Evolutionary conservation across 768 basidiomycete species (phyloP), one percentile per base, ranked within the genome.

Genomic region (Psilocybe azurescens): DNA sequence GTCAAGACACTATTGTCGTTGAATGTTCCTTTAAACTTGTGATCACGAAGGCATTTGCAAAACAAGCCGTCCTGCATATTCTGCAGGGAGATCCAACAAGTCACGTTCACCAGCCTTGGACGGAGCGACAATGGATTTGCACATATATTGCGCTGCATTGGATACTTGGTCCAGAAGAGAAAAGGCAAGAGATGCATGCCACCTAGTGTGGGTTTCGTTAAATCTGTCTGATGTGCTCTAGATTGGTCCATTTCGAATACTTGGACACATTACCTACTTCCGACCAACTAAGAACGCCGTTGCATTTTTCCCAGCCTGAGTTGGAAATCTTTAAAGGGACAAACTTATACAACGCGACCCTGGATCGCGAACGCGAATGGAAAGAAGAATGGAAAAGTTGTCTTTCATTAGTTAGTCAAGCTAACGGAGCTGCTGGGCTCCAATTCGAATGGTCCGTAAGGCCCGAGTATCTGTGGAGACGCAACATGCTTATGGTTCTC

Each of bases 331-430:
- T 97, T 54, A 79, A 82, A 56, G 95, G 94, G 0, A 91, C 91
- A 2, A 96, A 96, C 72, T 70, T 99, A 2, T 86, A 87, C 64
- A 88, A 90, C 2, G 95, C 94, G 0, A 88, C 91, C 0, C 56
- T 81, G 11, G 90, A 95, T 63, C 85, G 94, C 1, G 73, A 81
- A 63, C 74, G 75, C 3, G 82, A 82, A 4, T 92, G 90, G 90
- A 75, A 76, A 57, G 64, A 67, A 0, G 93, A 95, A 70, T 91
- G 88, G 86, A 66, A 66, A 11, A 72, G 79, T 39, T 90, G 94
- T 66, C 78, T 62, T 7, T 66, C 66, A n/a, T 64, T 79, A 39
- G 69, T 88, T 48, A 65, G 73, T 3, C 62, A 61, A n/a, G 65
- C 71, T 8, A 75, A 81, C 51, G 56, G 65, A 1, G 68, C 70